These are phyloP conservation scores for Hydnum rufescens DNA, from an alignment of 768 basidiomycete species.

Conservation along the genomic window DNA sequence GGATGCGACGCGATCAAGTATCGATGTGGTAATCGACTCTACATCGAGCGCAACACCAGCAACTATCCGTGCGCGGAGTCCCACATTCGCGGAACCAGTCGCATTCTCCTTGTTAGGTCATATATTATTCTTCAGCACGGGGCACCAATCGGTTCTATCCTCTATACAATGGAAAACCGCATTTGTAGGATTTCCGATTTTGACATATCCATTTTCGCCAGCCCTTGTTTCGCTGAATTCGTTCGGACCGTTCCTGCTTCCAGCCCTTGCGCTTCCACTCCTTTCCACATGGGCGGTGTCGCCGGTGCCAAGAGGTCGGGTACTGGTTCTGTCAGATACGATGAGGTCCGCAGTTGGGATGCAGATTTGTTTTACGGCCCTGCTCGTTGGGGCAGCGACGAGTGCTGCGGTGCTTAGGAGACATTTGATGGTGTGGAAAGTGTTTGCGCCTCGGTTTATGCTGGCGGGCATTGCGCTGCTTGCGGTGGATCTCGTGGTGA, in stretches of 20 bases:
- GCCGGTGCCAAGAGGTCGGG: slow-evolving; percentile 22
- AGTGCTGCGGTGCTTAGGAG: slow-evolving; percentile 58
- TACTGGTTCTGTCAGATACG: slow-evolving; percentile 17
- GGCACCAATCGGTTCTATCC: slow-evolving; percentile 77
- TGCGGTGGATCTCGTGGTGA: slow-evolving; percentile 46
- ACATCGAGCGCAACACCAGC: neutral
- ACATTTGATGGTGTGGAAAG: slow-evolving; percentile 98
- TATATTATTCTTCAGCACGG: slow-evolving; percentile 68
- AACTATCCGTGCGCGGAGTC: slow-evolving; percentile 10
- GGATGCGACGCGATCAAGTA: slow-evolving; percentile 21
- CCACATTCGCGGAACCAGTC: slow-evolving; percentile 44
- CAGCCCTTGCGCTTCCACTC: slow-evolving; percentile 48
- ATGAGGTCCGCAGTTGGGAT: slow-evolving; percentile 30
- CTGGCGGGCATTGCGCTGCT: slow-evolving; percentile 42
- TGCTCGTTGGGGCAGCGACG: slow-evolving; percentile 49
- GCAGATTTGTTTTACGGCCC: slow-evolving; percentile 44
- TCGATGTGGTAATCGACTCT: neutral
- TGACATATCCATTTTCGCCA: slow-evolving; percentile 55
- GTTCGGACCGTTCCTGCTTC: slow-evolving; percentile 47
- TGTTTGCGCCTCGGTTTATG: slow-evolving; percentile 94
- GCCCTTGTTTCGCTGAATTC: slow-evolving; percentile 60
- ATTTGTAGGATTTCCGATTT: slow-evolving; percentile 51
- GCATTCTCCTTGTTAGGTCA: slow-evolving; percentile 60
- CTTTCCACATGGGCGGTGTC: slow-evolving; percentile 69
- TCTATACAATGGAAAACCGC: slow-evolving; percentile 93